These are phyloP conservation scores for Inga laurina DNA, from an alignment of 306 rosid species.

Conservation along the genomic window DNA sequence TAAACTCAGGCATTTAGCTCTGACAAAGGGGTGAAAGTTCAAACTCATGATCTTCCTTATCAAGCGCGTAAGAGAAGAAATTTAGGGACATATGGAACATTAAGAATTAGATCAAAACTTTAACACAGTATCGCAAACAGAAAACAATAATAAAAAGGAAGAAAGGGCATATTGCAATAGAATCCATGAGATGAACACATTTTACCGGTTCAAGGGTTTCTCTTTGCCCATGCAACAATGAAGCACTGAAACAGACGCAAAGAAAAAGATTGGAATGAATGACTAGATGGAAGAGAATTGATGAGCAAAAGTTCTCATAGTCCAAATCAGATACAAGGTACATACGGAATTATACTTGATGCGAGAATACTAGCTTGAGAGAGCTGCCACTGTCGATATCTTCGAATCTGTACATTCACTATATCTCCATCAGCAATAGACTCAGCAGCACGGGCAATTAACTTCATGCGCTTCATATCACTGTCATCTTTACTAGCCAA, in stretches of 20 bases:
- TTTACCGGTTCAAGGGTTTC: constrained; percentile 83
- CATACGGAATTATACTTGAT: constrained; percentile 92
- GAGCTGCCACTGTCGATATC: constrained; percentile 97
- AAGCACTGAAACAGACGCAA: constrained; percentile 60
- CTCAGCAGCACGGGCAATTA: constrained; percentile 89
- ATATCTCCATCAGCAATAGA: constrained; percentile 93
- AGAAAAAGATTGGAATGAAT: constrained; percentile 16
- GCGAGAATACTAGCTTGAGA: constrained; percentile 80
- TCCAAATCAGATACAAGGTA: constrained; percentile 38
- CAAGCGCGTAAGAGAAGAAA: background rate
- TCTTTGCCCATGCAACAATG: constrained; percentile 82
- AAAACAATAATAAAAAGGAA: background rate
- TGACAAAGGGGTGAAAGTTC: background rate
- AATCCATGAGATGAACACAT: constrained; percentile 32
- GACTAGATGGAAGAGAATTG: constrained; percentile 21
- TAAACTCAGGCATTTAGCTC: constrained; percentile 16
- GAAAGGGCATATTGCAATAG: constrained; percentile 19
- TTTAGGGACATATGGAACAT: background rate
- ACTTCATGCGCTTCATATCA: constrained; percentile 80
- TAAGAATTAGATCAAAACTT: background rate
- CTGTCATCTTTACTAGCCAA: constrained; percentile 66
- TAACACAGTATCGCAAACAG: background rate
- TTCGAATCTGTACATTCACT: constrained; percentile 89
- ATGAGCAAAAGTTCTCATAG: constrained; percentile 14
- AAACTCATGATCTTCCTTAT: constrained; percentile 3